Evolutionary conservation across 2,329 filamentous ascomycete species (phyloP), one percentile per base, ranked within the genome.

Genomic region (Aaosphaeria pasadenensis): DNA sequence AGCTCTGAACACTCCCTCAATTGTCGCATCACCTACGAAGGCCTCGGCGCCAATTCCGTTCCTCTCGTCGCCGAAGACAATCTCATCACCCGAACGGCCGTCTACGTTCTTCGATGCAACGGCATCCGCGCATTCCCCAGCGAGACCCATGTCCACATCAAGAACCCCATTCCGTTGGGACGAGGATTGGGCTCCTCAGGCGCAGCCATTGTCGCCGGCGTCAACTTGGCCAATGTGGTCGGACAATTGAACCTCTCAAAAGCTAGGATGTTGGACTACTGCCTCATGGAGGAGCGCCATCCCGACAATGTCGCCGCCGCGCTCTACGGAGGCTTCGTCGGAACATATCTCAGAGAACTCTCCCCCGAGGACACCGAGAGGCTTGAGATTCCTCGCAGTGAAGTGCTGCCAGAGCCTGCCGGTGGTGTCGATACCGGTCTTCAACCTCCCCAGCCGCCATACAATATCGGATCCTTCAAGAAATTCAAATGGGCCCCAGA

Each of bases 71-170:
- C 94, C 13, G 86, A 92, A 64, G 82, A 83, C 64, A 99, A 99
- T 72, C 84, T 99, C 63, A 88, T 99, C 73, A 97, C 94, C 49
- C 85, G 91, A 53, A 92, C 94, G 47, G 92, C 94, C 42, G 81
- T 97, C 43, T 97, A 99, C 71, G 90, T 99, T 50, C 82, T 99
- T 56, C 83, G 91, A 72, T 97, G 94, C 76, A 89, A 97, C 75
- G 84, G 87, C 65, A 85, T 92, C 72, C 85, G 89, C 66, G 78
- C 81, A 42, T 99, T 97, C 73, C 92, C 94, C 36, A 72, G 55
- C 53, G 66, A 89, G 73, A 97, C 92, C 5, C 88, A 91, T 64
- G 88, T 99, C 45, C 92, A 96, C 74, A 91, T 99, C 75, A 86
- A 88, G 73, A 97, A 97, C 74, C 90, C 90, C 1, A 97, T 99